Evolutionary conservation across 2,329 filamentous ascomycete species (phyloP).

Genomic region (Pochonia chlamydosporia): DNA sequence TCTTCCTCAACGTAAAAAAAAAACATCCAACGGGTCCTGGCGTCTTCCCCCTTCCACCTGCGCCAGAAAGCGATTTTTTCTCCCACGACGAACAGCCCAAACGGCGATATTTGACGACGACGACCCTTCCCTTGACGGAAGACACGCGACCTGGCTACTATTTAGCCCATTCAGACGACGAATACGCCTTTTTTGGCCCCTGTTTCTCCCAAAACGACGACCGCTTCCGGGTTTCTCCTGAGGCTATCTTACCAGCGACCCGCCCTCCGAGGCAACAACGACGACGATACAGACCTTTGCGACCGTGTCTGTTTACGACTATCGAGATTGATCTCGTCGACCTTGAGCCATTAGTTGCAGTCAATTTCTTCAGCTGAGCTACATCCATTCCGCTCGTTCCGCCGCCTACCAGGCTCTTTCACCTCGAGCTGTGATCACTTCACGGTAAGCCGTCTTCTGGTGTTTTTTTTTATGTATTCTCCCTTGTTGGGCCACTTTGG

Average conservation of each 20-base stretch:
- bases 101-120: background rate
- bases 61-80: constrained; percentile 5
- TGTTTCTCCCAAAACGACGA: constrained; percentile 3
- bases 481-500: constrained; percentile 2
- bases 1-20: constrained; percentile 4
- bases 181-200: constrained; percentile 1
- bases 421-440: constrained; percentile 32
- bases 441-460: constrained; percentile 5
- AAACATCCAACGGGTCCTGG: background rate
- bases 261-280: constrained; percentile 25
- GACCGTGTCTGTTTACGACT: constrained; percentile 5
- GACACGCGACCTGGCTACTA: constrained; percentile 1
- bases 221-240: constrained; percentile 7
- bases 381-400: constrained; percentile 9
- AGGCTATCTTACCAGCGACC: constrained; percentile 17
- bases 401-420: constrained; percentile 13
- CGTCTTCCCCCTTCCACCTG: constrained; percentile 4
- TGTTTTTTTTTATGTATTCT: constrained; percentile 6
- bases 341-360: background rate
- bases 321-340: constrained; percentile 1
- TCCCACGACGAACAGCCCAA: constrained; percentile 7
- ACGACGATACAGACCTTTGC: constrained; percentile 21
- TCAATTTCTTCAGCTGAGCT: background rate
- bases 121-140: constrained; percentile 1
- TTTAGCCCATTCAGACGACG: constrained; percentile 8